Evolutionary conservation across 768 basidiomycete species (phyloP), one percentile per base, ranked within the genome.

Genomic region (Cytidiella melzeri): DNA sequence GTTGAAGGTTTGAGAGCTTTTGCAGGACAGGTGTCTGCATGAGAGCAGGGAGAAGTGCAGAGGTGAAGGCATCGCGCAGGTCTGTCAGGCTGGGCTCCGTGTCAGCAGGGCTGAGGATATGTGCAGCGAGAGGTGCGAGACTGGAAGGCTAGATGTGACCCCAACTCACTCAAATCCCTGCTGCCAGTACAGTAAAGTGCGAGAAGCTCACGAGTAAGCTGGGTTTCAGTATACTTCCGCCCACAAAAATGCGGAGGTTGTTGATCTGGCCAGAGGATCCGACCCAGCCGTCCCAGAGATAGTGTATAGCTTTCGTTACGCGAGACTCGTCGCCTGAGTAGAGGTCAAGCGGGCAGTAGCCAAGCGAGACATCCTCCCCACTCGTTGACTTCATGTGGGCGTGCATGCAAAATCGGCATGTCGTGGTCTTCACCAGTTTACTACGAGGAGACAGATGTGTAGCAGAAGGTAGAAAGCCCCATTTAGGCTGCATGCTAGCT

Each of bases 341-440:
- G 19, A 99, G 71, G 67, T 99, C 95, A 48, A 99, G 69, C 3
- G 95, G 94, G 63, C 92, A 94, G 65, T 91, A 99, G 5, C 68
- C 68, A 23, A 62, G 67, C 15, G 72, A 61, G 20, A 70, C 62
- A 43, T 58, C 55, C 20, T 71, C 63, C 5, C 70, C 76, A 26
- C 69, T 59, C 27, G 63, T 57, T 20, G 63, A 59, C 61, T 72
- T 81, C 59, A 82, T 61, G 51, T 79, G 72, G 1, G 80, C 72
- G 64, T 97, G 92, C 85, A 97, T 88, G 64, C 92, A 93, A 65
- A 91, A 94, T 55, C 95, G 79, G 69, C 93, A 95, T 13, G 87
- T 84, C 34, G 65, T 68, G 5, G 72, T 72, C 72, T 97, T 97
- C 56, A 81, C 66, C 1, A 59, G 51, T 12, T 65, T 71, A 1